These are phyloP conservation scores for Carallia brachiata DNA, from an alignment of 345 rosid species.

Conservation along the genomic window DNA sequence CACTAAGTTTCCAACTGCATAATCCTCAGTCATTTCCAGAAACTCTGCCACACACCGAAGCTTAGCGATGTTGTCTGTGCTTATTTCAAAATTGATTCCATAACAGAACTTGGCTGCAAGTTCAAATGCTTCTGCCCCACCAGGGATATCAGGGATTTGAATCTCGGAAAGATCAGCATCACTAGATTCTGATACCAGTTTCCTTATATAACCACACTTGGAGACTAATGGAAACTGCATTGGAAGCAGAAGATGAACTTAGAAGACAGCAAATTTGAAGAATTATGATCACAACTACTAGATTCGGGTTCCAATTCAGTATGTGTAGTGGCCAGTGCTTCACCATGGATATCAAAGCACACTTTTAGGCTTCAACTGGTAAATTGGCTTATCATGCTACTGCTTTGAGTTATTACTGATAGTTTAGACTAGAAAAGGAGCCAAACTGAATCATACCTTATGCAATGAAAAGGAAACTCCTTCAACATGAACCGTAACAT, in stretches of 20 bases:
- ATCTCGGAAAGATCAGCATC: slow-evolving; percentile 57
- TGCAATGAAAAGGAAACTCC: slow-evolving; percentile 77
- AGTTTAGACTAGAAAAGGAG: slow-evolving; percentile 8
- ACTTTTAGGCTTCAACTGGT: no score
- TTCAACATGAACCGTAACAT: slow-evolving; percentile 69
- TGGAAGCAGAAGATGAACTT: not conserved
- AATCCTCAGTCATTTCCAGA: slow-evolving; percentile 87
- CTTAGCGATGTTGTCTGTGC: slow-evolving; percentile 69
- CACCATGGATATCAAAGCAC: no score
- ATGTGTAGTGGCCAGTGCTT: no score
- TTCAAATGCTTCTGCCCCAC: slow-evolving; percentile 78
- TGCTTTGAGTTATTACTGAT: not conserved
- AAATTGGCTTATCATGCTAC: no score
- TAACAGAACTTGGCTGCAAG: slow-evolving; percentile 89
- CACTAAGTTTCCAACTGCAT: slow-evolving; percentile 64
- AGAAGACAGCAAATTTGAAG: not conserved
- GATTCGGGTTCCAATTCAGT: no score
- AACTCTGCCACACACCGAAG: slow-evolving; percentile 81
- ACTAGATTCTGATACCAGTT: slow-evolving; percentile 54
- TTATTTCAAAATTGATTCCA: slow-evolving; percentile 84
- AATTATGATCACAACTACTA: not conserved
- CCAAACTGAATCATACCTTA: slow-evolving; percentile 46
- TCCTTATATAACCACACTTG: slow-evolving; percentile 73
- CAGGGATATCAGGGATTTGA: slow-evolving; percentile 58
- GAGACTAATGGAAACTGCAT: slow-evolving; percentile 83